These are phyloP conservation scores for Eurotiales sp. DNA, from an alignment of 2,329 filamentous ascomycete species.

Conservation along the genomic window DNA sequence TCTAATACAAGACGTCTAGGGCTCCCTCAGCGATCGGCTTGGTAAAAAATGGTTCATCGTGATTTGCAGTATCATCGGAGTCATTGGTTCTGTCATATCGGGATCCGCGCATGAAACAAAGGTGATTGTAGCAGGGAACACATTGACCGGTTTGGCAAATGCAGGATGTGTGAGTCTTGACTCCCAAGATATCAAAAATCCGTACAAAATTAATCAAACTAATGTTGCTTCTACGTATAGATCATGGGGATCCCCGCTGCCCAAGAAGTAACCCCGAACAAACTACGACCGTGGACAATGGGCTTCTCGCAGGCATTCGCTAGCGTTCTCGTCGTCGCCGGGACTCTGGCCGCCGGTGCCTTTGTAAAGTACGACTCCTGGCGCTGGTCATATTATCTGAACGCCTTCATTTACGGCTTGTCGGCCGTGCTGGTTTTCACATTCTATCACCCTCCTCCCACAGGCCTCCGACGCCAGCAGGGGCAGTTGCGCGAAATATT, in stretches of 20 bases:
- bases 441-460: conserved; percentile 1
- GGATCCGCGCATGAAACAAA: conserved; percentile 2
- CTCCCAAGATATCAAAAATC: too few species aligned
- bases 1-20: neutral
- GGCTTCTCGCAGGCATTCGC: neutral
- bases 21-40: neutral
- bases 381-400: neutral
- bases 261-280: neutral
- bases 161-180: conserved; percentile 1
- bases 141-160: conserved; percentile 6
- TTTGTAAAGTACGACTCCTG: neutral
- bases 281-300: neutral
- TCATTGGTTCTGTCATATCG: neutral
- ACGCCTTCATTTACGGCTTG: neutral
- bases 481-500: neutral
- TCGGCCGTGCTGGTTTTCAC: neutral
- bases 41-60: conserved; percentile 4
- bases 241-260: neutral
- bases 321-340: neutral
- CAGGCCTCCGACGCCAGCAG: neutral
- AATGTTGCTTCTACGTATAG: neutral
- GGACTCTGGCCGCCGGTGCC: neutral
- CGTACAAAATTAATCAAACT: too few species aligned
- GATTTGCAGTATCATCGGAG: neutral
- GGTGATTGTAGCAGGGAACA: conserved; percentile 6